Conservation (phyloP, 179 eudicot species). For the Nepenthes alata region DNA sequence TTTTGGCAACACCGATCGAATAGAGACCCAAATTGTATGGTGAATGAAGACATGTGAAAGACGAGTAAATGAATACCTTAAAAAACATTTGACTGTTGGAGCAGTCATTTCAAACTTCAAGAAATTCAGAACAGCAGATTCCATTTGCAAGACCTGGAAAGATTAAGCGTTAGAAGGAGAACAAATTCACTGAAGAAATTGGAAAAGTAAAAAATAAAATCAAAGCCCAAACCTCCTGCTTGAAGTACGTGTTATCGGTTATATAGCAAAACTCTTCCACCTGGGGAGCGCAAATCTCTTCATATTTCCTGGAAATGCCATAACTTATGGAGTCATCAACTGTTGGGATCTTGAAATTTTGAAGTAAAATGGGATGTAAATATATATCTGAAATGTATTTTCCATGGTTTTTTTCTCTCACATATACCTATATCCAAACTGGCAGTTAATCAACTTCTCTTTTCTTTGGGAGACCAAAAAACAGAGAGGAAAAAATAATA, state of each 20-base stretch:
- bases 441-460: no score
- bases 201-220: not conserved
- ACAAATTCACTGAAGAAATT: not conserved
- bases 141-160: conserved; percentile 79
- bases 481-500: not conserved
- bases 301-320: conserved; percentile 52
- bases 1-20: no score
- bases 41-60: not conserved
- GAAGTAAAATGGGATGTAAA: no score
- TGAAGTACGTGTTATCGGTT: conserved; percentile 81
- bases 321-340: no score
- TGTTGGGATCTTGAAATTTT: no score
- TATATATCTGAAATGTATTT: no score
- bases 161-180: not conserved
- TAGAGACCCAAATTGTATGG: conserved; percentile 20
- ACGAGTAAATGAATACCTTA: conserved; percentile 26
- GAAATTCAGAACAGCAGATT: conserved; percentile 63
- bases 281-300: conserved; percentile 88
- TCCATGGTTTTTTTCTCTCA: no score
- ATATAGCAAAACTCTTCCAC: conserved; percentile 90
- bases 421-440: not conserved
- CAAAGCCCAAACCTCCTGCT: conserved; percentile 54
- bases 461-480: not conserved
- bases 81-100: conserved; percentile 72
- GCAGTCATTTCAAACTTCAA: conserved; percentile 96